Evolutionary conservation across 1,284 basidiomycete species (phyloP), one percentile per base, ranked within the genome.

Genomic region (Gymnopus androsaceus): DNA sequence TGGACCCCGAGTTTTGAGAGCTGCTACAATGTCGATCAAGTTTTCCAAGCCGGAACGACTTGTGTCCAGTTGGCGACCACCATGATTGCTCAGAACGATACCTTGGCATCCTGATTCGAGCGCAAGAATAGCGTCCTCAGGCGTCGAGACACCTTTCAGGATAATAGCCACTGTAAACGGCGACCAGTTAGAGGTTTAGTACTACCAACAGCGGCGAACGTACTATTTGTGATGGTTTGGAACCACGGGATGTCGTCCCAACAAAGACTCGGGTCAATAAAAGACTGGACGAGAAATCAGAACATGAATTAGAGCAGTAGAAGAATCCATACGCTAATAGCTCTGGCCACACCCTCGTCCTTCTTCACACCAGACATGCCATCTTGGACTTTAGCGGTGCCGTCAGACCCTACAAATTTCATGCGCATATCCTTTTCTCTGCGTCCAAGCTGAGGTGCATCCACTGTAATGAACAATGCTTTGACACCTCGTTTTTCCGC

Each of bases 51-150:
- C 83, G 1, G 83, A 83, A 6, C 81, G 79, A 12, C 83, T 77
- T 50, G 81, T 84, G 66, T 90, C 87, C 23, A 88, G 77, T 66
- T 87, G 84, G 15, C 87, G 76, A 83, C 94, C 94, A 56, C 93
- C 94, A 65, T 96, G 94, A 64, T 97, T 97, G 6, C 91, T 92
- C 15, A 94, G 72, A 30, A 96, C 80, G 54, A 98, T 90, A 5
- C 92, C 95, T 59, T 92, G 88, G 23, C 89, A 84, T 4, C 94
- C 93, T 11, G 84, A 83, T 66, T 97, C 90, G 17, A 83, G 87
- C 19, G 95, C 95, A 53, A 93, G 79, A 6, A 97, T 85, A 1
- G 93, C 94, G 68, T 91, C 88, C 83, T 87, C 59, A 4, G 55
- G 48, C 28, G 82, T 83, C 46, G 83, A 75, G 14, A 83, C 63